These are phyloP conservation scores for Astrephomene gubernaculifera DNA, from an alignment of 139 green algal genomes.

Conservation along the genomic window DNA sequence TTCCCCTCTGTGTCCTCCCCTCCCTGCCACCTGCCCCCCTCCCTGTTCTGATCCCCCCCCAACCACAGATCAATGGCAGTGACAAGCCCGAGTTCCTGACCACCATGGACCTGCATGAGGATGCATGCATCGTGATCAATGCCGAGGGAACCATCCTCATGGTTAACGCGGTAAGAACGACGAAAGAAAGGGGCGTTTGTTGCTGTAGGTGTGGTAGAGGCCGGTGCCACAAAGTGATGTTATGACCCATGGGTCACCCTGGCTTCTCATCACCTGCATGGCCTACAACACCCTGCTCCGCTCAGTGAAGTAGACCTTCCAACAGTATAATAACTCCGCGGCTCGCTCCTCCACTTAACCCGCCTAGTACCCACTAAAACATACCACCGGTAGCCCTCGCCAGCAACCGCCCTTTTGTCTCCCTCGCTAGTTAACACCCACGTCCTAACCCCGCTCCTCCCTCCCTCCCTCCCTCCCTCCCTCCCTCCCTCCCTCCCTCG, in stretches of 20 bases:
- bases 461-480: not conserved
- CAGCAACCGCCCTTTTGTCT: too few relatives aligned
- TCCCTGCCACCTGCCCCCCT: too few relatives aligned
- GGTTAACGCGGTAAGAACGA: slow-evolving; percentile 15
- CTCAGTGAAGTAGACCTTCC: too few relatives aligned
- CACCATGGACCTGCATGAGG: slow-evolving; percentile 49
- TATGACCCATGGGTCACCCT: too few relatives aligned
- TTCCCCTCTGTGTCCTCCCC: too few relatives aligned
- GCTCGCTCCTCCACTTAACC: too few relatives aligned
- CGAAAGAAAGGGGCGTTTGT: not conserved
- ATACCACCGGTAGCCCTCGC: too few relatives aligned
- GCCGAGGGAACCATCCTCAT: slow-evolving; percentile 49
- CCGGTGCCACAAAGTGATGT: too few relatives aligned
- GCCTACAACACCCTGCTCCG: too few relatives aligned
- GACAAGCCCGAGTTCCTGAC: slow-evolving; percentile 45
- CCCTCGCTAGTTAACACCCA: not conserved
- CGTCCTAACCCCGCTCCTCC: not conserved
- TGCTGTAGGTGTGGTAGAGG: not conserved
- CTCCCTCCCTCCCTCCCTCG: not conserved
- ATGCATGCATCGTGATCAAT: slow-evolving; percentile 53
- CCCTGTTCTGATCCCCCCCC: not conserved
- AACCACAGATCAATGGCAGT: not conserved
- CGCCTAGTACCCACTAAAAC: too few relatives aligned
- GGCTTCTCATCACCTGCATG: too few relatives aligned
- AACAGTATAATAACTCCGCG: too few relatives aligned